A percentile compares a stretch with the other conserved stretches of the same genome.
Evolutionary conservation across 1,284 basidiomycete species (phyloP).

Genomic region (Tylopilus sp.): DNA sequence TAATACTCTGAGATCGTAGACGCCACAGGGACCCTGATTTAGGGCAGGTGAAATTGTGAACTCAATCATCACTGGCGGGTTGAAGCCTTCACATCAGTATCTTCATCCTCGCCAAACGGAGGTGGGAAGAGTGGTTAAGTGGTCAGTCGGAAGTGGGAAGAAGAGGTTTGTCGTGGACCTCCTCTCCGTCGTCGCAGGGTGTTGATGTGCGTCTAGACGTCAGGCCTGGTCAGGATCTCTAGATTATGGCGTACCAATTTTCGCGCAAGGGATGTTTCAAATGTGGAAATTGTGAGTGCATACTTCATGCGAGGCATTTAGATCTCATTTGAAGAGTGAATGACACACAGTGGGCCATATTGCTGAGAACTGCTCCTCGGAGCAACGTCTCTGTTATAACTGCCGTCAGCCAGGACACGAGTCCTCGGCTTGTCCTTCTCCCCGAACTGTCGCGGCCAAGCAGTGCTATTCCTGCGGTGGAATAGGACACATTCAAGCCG

Average conservation of each 20-base stretch:
- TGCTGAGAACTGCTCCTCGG: constrained; percentile 84
- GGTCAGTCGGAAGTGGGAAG: constrained; percentile 48
- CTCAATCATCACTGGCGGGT: constrained; percentile 20
- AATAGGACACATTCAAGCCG: constrained; percentile 73
- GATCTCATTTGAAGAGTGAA: constrained; percentile 14
- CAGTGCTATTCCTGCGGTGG: constrained; percentile 72
- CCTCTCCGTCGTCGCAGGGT: constrained; percentile 1
- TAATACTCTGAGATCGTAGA: constrained; percentile 14
- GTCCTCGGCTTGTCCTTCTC: constrained; percentile 81
- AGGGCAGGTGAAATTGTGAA: constrained; percentile 32
- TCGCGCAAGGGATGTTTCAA: constrained; percentile 84
- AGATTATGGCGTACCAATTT: constrained; percentile 71
- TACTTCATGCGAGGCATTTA: constrained; percentile 15
- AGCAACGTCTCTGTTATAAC: constrained; percentile 88
- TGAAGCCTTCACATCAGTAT: constrained; percentile 35
- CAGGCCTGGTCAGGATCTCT: constrained; percentile 27
- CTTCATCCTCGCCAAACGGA: constrained; percentile 41
- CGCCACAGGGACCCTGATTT: constrained; percentile 35
- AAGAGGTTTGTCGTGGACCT: constrained; percentile 27
- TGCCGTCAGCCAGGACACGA: constrained; percentile 89
- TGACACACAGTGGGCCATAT: constrained; percentile 76
- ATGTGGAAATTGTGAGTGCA: constrained; percentile 72
- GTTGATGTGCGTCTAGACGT: constrained; percentile 16
- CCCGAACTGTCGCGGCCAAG: constrained; percentile 59
- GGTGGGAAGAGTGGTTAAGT: constrained; percentile 43